Evolutionary conservation across 768 basidiomycete species (phyloP), one percentile per base, ranked within the genome.

Genomic region (Suillus variegatus): DNA sequence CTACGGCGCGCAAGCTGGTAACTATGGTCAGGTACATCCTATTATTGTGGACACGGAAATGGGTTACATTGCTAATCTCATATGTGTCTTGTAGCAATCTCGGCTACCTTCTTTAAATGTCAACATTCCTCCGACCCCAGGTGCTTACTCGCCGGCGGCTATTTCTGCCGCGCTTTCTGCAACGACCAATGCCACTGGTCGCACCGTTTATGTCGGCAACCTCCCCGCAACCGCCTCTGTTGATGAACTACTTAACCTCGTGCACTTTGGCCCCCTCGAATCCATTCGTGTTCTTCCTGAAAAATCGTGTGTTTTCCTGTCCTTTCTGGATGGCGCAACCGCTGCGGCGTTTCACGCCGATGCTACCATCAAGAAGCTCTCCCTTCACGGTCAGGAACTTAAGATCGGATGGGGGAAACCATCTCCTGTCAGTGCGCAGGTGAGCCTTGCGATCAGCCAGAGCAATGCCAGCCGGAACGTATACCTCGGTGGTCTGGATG

Each of bases 361-460:
- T 73, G 97, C 97, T 1, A 89, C 91, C 40, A 90, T 98, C 76
- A 95, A 97, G 82, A 98, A 97, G 77, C 80, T 99, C 67, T 80
- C 92, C 22, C 83, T 99, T 16, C 97, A 98, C 74, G 93, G 92
- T 3, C 95, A 97, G 76, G 97, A 98, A 77, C 89, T 99, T 72
- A 96, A 96, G 81, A 96, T 99, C 68, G 97, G 97, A 25, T 99
- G 97, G 97, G 97, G 97, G 35, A 97, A 99, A 76, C 92, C 96
- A 1, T 90, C 89, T 2, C 88, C 91, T 18, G 94, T 99, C 3
- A 93, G 95, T 1, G 86, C 88, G 32, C 88, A 91, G 73, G 94
- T 99, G 14, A 86, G 88, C 3, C 84, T 92, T 32, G 95, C 96
- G 1, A 97, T 99, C 63, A 88, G 86, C 71, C 93, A 96, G 80